A percentile compares a stretch with the other conserved stretches of the same genome.
Evolutionary conservation across 2,329 filamentous ascomycete species (phyloP).

Genomic region (Cercospora brassicicola): DNA sequence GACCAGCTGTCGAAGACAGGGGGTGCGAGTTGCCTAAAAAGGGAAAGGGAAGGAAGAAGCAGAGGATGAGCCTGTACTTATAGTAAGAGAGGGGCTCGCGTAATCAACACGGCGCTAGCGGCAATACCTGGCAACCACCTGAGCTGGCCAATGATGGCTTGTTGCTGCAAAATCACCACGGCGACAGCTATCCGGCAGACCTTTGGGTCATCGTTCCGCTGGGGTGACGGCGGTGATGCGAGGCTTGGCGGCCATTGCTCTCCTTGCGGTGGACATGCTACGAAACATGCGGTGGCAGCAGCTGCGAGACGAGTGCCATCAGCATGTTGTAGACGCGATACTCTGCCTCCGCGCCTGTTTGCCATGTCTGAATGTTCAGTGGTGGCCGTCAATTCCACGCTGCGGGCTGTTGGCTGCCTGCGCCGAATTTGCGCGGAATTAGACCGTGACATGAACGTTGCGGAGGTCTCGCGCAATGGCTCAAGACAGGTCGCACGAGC

Average conservation of each 20-base stretch:
- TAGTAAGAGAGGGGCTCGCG: background rate
- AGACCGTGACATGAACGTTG: background rate
- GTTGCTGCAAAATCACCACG: background rate
- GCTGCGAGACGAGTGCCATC: background rate
- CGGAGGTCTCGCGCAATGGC: background rate
- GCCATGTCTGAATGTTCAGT: background rate
- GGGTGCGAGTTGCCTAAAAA: background rate
- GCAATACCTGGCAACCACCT: slow-evolving; percentile 6
- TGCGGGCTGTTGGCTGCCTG: background rate
- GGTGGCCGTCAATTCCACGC: background rate
- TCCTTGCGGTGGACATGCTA: background rate
- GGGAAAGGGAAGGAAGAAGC: background rate
- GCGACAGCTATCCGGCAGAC: background rate
- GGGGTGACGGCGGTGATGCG: background rate
- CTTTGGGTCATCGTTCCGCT: background rate
- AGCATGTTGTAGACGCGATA: background rate
- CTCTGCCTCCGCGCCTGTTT: background rate
- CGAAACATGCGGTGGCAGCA: background rate
- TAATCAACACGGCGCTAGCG: slow-evolving; percentile 3
- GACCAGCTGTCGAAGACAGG: background rate
- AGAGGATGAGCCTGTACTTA: background rate
- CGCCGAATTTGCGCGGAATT: background rate
- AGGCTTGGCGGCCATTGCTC: background rate
- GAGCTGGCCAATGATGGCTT: background rate
- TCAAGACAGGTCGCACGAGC: background rate